phyloP scores from a whole-genome alignment of 352 stramenopile species.

The Phytophthora fragariaefolia region DNA sequence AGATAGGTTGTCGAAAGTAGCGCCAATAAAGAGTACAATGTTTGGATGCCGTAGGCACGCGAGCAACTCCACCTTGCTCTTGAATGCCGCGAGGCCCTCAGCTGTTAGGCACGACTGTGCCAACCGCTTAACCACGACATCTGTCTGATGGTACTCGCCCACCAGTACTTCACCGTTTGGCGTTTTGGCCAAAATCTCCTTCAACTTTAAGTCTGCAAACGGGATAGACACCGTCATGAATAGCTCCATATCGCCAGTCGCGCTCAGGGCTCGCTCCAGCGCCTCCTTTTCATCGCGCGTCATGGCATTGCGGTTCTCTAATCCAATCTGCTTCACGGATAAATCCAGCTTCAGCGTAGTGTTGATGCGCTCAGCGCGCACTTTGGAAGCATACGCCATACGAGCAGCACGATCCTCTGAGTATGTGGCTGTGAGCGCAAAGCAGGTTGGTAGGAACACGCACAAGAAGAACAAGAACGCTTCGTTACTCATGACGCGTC shows the following conservation, averaged over 20 bases:
- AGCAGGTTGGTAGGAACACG: constrained; percentile 66
- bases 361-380: constrained; percentile 81
- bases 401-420: constrained; percentile 74
- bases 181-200: constrained; percentile 78
- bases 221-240: constrained; percentile 79
- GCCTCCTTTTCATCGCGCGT: constrained; percentile 63
- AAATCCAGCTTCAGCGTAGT: constrained; percentile 82
- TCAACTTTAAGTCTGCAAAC: constrained; percentile 75
- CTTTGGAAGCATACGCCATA: constrained; percentile 76
- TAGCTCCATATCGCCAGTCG: constrained; percentile 56
- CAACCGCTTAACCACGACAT: constrained; percentile 82
- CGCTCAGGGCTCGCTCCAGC: constrained; percentile 58
- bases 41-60: constrained; percentile 84
- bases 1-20: constrained; percentile 82
- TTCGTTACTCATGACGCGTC: constrained; percentile 52
- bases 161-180: constrained; percentile 69
- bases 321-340: constrained; percentile 70
- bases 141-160: constrained; percentile 77
- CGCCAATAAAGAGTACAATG: constrained; percentile 88
- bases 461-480: constrained; percentile 67
- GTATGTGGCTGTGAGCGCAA: constrained; percentile 78
- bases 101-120: constrained; percentile 62
- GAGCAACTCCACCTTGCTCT: constrained; percentile 78
- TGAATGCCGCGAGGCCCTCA: constrained; percentile 75
- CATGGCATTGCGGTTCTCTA: constrained; percentile 69